These are phyloP conservation scores for Rubia yunnanensis DNA, from an alignment of 257 asterid species.

Conservation along the genomic window DNA sequence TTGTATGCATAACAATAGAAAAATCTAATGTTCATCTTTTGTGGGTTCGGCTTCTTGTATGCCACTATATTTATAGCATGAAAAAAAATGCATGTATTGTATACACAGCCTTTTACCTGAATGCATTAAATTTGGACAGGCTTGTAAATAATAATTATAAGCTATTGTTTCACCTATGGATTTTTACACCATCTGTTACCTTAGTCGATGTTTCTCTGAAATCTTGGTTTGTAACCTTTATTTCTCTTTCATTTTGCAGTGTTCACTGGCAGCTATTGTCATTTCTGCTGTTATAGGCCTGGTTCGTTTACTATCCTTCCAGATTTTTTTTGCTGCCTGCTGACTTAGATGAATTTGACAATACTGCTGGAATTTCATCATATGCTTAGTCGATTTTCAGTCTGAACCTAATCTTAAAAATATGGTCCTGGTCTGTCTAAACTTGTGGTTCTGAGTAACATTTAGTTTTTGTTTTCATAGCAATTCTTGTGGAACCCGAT, in stretches of 20 bases:
- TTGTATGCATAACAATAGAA: not conserved
- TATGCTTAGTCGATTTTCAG: not conserved
- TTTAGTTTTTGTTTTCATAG: not conserved
- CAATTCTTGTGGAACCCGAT: not conserved
- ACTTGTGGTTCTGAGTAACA: not conserved
- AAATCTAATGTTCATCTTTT: no score
- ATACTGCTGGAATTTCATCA: not conserved
- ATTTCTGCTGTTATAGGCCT: slow-evolving; percentile 96
- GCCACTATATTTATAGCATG: not conserved
- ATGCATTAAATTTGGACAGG: not conserved
- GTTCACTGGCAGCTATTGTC: slow-evolving; percentile 91
- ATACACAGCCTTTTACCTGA: not conserved
- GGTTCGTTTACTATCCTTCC: slow-evolving; percentile 44
- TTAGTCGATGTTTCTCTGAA: not conserved
- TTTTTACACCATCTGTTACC: not conserved
- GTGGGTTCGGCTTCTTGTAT: no score
- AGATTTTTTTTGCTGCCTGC: slow-evolving; percentile 5
- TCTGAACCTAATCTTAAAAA: not conserved
- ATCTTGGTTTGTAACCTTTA: slow-evolving; percentile 7
- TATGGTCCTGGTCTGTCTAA: not conserved
- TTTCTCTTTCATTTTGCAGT: slow-evolving; percentile 41
- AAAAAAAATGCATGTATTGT: not conserved
- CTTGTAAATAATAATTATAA: not conserved
- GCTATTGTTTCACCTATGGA: not conserved
- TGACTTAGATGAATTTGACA: slow-evolving; percentile 4